Evolutionary conservation across 345 rosid species (phyloP), one percentile per base, ranked within the genome.

Genomic region (Brassica nigra): DNA sequence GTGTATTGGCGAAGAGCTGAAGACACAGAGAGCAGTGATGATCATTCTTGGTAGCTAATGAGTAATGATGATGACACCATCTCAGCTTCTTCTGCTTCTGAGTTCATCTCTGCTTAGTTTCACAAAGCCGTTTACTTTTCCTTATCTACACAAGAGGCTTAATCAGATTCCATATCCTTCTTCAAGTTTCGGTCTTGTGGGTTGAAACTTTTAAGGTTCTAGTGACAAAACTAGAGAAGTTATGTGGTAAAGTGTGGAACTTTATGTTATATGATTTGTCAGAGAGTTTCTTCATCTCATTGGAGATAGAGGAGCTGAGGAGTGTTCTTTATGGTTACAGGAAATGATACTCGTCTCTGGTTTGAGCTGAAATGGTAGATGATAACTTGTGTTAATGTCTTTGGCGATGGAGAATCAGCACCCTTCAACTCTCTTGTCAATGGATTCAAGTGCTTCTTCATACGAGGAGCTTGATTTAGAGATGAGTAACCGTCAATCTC

Each of bases 21-120:
- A 71, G 15, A 44, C 31, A 39, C 47, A 39, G 34, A 37, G 61
- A 66, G 64, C 15, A 67, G 81, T 62, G 79, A 73, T 79, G 79
- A 73, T 79, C 47, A 49, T 59, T 76, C 71, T 71, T 69, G 71
- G 47, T 80, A 73, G 27, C 27, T 1, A 23, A 23, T 1, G 27
- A 23, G 27, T 23, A 23, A 1, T 23, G 2, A 23, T 23, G 27
- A 23, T 23, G 27, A 23, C 27, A 23, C 27, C 27, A 23, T 23
- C 27, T 23, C 1, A 23, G 78, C 59, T 72, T 77, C 57, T 66
- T 71, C 85, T 79, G 67, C 59, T 78, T 76, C 83, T 54, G 74
- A 80, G 57, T 85, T 84, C 78, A 84, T 86, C 62, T 82, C 77
- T 77, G 81, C 85, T 80, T 82, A 75, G 75, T 83, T 54, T 88